Base-by-base conservation (phyloP, 208 protist genomes). In the Phytomonas sp. region DNA sequence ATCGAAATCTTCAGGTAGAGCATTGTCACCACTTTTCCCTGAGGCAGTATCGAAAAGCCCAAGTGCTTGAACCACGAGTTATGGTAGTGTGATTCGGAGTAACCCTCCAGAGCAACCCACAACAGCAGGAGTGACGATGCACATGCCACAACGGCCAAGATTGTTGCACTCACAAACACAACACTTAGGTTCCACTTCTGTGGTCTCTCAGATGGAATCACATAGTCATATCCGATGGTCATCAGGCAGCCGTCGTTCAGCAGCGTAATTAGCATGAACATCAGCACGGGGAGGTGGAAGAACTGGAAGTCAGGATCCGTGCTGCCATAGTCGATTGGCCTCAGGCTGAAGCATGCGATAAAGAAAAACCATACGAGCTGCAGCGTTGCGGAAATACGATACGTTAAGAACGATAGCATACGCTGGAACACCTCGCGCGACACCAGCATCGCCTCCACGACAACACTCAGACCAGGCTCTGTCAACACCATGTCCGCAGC, bases 401-500 rank as follows among this genome's bases (percentile, higher is more conserved):
- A 94, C 28, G 83, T 92, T 67, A 89, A 70, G 73, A 89, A 94
- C 0, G 85, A 91, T 67, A 95, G 87, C 94, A 98, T 97, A 62
- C 96, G 85, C 80, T 96, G 90, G 84, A 98, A 98, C 62, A 98
- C 97, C 71, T 94, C 96, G 68, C 97, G 85, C 7, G 86, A 83
- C 32, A 89, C 82, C 59, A 96, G 81, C 74, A 98, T 97, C 29
- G 94, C 95, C 60, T 97, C 89, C 53, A 97, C 90, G 67, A 98
- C 94, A 13, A 98, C 93, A 75, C 81, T 83, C 37, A 98, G 82
- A 64, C 97, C 97, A 29, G 90, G 84, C 53, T 87, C 78, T 6
- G 94, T 97, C 37, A 99, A 76, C 53, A 98, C 96, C 81, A 99
- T 98, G 76, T 99, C 97, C 13, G 97, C 84, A 6, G 93, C 95